Evolutionary conservation across 345 rosid species (phyloP).

Genomic region (Anastatica hierochuntica): DNA sequence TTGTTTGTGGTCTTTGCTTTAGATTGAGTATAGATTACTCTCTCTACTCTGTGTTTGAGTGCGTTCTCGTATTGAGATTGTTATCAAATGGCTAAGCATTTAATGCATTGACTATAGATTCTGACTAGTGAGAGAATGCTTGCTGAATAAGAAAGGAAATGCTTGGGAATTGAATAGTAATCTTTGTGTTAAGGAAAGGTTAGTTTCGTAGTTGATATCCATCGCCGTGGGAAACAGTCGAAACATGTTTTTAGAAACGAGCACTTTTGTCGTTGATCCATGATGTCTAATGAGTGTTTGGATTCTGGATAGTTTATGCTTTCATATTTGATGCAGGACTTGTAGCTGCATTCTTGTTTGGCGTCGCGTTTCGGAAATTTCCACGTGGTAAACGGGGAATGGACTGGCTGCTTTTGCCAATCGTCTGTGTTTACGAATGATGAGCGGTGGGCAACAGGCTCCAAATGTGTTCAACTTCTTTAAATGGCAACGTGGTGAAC

Average conservation of each 20-base stretch:
- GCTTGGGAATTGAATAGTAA: not conserved
- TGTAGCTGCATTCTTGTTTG: constrained; percentile 10
- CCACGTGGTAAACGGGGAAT: constrained; percentile 42
- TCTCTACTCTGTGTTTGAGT: not conserved
- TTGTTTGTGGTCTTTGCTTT: not conserved
- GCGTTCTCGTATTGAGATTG: not conserved
- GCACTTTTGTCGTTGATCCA: not conserved
- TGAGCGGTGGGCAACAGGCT: constrained; percentile 66
- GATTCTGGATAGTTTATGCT: not conserved
- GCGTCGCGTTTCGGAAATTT: not conserved
- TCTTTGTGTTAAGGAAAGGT: not conserved
- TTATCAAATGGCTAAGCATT: not conserved
- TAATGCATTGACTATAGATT: constrained; percentile 3
- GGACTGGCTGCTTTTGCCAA: constrained; percentile 64
- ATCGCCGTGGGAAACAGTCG: not conserved
- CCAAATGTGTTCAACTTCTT: constrained; percentile 50
- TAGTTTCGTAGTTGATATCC: not conserved
- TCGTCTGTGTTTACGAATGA: constrained; percentile 53
- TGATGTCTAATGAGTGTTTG: not conserved
- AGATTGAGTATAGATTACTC: constrained; percentile 1
- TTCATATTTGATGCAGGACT: constrained; percentile 15
- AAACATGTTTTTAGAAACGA: not conserved
- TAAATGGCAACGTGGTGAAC: constrained; percentile 60
- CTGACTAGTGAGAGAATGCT: not conserved
- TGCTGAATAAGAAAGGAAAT: no score